Percentiles rank a stretch among this genome's conserved stretches.
These are phyloP conservation scores for Torrubiella hemipterigena DNA, from an alignment of 2,329 filamentous ascomycete species.

Conservation along the genomic window DNA sequence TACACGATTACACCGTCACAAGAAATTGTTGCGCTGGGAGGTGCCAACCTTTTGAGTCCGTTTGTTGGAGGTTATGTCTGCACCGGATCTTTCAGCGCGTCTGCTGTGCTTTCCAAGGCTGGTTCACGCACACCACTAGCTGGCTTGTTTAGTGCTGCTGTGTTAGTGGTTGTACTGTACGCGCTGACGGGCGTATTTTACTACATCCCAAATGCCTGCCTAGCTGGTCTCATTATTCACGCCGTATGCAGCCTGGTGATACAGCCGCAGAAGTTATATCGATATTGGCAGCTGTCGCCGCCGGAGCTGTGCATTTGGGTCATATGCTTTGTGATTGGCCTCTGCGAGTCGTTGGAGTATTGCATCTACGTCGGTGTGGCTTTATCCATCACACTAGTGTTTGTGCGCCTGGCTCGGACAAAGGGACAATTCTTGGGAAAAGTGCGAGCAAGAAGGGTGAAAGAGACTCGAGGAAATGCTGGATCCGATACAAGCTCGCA, in stretches of 20 bases:
- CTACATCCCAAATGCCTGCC: slow-evolving; percentile 62
- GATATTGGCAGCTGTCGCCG: slow-evolving; percentile 67
- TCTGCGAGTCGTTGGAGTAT: slow-evolving; percentile 37
- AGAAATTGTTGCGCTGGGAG: slow-evolving; percentile 66
- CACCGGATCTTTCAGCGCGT: slow-evolving; percentile 45
- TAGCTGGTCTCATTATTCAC: slow-evolving; percentile 72
- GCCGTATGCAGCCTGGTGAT: slow-evolving; percentile 68
- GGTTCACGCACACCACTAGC: slow-evolving; percentile 70
- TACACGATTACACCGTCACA: slow-evolving; percentile 71
- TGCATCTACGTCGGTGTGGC: slow-evolving; percentile 37
- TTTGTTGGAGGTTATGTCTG: slow-evolving; percentile 50
- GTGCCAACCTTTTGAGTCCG: slow-evolving; percentile 63
- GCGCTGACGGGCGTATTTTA: slow-evolving; percentile 67
- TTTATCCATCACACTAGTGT: slow-evolving; percentile 27
- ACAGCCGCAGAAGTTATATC: slow-evolving; percentile 60
- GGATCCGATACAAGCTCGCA: slow-evolving; percentile 2
- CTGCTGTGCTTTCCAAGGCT: slow-evolving; percentile 75
- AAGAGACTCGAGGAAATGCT: neutral
- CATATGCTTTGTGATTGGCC: slow-evolving; percentile 49
- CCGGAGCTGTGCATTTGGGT: slow-evolving; percentile 67
- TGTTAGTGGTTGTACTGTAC: slow-evolving; percentile 69
- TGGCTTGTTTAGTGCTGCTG: slow-evolving; percentile 63
- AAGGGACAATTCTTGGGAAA: slow-evolving; percentile 34
- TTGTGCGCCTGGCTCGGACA: slow-evolving; percentile 32
- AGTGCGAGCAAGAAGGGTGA: slow-evolving; percentile 13